A percentile compares a stretch with the other conserved stretches of the same genome.
Conservation (phyloP, 2,329 filamentous ascomycete genomes). For the Trichoderma sp. region DNA sequence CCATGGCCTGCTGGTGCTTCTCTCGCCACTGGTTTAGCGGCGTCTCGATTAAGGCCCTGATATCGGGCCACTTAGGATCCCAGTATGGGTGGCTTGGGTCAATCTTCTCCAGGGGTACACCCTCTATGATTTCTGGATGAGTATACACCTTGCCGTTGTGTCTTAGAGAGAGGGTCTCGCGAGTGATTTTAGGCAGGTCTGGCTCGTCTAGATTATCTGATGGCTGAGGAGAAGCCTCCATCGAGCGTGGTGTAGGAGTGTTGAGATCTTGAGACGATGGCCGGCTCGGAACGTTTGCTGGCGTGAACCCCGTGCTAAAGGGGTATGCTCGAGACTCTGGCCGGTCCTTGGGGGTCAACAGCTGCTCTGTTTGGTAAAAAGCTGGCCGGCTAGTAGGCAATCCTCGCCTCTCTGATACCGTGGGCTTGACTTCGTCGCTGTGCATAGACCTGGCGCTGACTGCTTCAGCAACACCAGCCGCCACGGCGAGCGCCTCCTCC, state of each 20-base stretch:
- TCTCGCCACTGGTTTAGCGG: conserved; percentile 50
- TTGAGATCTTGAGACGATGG: conserved; percentile 33
- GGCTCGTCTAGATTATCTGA: conserved; percentile 21
- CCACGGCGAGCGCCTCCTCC: conserved; percentile 12
- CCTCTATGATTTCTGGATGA: conserved; percentile 53
- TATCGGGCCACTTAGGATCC: conserved; percentile 54
- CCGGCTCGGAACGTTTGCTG: conserved; percentile 34
- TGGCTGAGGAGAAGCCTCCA: conserved; percentile 32
- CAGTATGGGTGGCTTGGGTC: conserved; percentile 54
- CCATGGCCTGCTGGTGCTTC: conserved; percentile 45
- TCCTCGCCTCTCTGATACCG: not conserved
- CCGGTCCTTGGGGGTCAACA: conserved; percentile 32
- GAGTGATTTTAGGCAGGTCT: conserved; percentile 42
- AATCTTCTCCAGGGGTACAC: conserved; percentile 56
- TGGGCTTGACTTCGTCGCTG: not conserved
- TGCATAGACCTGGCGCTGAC: not conserved
- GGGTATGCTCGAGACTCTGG: conserved; percentile 21
- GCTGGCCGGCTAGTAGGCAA: conserved; percentile 22
- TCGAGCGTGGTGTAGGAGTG: conserved; percentile 32
- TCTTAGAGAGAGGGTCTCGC: conserved; percentile 45
- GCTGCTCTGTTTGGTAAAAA: conserved; percentile 30
- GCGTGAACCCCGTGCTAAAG: conserved; percentile 33
- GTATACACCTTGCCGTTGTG: conserved; percentile 53
- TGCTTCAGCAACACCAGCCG: not conserved
- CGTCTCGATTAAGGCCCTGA: conserved; percentile 45